phyloP scores from a whole-genome alignment of 148 eudicot species.

The Agrostemma githago region DNA sequence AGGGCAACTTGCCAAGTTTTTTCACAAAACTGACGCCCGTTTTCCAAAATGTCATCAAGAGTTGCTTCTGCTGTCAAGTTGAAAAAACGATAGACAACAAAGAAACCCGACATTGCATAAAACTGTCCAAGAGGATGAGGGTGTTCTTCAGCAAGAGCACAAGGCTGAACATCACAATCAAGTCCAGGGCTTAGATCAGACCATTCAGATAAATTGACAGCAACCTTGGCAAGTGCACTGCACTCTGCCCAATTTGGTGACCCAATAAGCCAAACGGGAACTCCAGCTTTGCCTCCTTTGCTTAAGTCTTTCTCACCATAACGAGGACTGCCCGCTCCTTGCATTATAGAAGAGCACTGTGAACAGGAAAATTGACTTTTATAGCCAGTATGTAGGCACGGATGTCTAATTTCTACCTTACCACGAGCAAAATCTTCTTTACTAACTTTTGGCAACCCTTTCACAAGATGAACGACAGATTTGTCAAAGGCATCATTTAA shows the following conservation, averaged over 20 bases:
- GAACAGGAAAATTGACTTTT: constrained; percentile 65
- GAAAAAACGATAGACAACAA: constrained; percentile 87
- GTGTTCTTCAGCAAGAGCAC: constrained; percentile 69
- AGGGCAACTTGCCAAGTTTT: constrained; percentile 79
- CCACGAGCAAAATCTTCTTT: constrained; percentile 50
- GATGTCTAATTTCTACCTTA: constrained; percentile 68
- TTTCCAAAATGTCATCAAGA: constrained; percentile 81
- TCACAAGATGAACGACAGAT: constrained; percentile 76
- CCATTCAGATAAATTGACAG: constrained; percentile 95
- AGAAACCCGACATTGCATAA: constrained; percentile 94
- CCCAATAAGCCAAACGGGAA: constrained; percentile 63
- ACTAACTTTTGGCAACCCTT: constrained; percentile 45
- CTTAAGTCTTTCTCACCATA: constrained; percentile 30
- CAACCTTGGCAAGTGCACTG: constrained; percentile 63
- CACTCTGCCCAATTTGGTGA: constrained; percentile 91
- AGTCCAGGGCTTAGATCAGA: constrained; percentile 59
- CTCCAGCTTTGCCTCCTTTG: constrained; percentile 55
- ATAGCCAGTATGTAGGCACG: constrained; percentile 88
- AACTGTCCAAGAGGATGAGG: constrained; percentile 91
- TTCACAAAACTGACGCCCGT: constrained; percentile 70
- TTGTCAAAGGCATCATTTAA: constrained; percentile 97
- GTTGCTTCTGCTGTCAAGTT: constrained; percentile 77
- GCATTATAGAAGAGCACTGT: constrained; percentile 53
- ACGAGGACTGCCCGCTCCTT: constrained; percentile 45
- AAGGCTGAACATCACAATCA: constrained; percentile 80